phyloP scores from a whole-genome alignment of 345 rosid species.

The Melastoma malabathricum region DNA sequence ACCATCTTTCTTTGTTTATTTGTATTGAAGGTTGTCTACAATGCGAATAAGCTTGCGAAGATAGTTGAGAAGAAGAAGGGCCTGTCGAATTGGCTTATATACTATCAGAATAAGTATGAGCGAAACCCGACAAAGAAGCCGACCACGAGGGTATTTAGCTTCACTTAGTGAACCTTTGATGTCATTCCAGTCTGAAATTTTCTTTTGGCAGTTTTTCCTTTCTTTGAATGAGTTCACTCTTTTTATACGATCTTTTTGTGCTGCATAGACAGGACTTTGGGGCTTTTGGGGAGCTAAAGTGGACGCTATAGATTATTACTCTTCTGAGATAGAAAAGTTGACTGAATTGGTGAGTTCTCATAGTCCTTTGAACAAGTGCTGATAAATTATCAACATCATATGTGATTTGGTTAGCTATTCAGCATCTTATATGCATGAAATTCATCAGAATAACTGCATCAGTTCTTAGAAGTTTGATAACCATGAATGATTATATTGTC shows the following conservation, averaged over 20 bases:
- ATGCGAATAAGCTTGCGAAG: conserved; percentile 57
- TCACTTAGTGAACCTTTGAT: background rate
- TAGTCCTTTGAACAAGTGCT: background rate
- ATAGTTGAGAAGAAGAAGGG: conserved; percentile 51
- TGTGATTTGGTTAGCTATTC: background rate
- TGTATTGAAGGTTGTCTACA: conserved; percentile 52
- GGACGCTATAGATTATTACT: conserved; percentile 65
- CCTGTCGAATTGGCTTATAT: conserved; percentile 75
- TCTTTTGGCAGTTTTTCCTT: background rate
- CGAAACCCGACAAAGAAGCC: conserved; percentile 53
- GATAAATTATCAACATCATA: background rate
- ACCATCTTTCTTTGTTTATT: background rate
- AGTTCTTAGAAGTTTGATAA: no score
- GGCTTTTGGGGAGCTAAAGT: conserved; percentile 55
- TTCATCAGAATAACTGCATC: no score
- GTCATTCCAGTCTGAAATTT: background rate
- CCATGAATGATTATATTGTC: no score
- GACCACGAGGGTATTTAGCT: conserved; percentile 30
- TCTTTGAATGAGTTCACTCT: background rate
- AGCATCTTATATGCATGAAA: no score
- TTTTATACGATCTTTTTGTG: conserved; percentile 9
- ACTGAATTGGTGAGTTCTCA: conserved; percentile 35
- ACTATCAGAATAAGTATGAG: conserved; percentile 54
- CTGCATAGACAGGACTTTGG: conserved; percentile 53
- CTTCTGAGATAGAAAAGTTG: conserved; percentile 44